These are phyloP conservation scores for Xerocomus alliaceus DNA, from an alignment of 1,284 basidiomycete genomes.

Conservation along the genomic window DNA sequence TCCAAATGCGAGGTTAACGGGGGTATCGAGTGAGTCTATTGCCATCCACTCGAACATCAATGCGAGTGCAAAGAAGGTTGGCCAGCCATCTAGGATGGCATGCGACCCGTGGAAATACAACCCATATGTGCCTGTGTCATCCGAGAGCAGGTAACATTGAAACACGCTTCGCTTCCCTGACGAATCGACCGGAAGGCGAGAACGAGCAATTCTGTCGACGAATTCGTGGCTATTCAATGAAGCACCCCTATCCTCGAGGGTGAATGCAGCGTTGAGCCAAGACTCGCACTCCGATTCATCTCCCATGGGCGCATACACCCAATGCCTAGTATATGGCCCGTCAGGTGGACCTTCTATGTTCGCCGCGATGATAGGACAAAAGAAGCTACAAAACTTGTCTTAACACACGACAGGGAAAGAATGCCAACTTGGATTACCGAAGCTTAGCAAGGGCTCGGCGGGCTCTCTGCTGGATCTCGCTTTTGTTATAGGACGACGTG, in stretches of 20 bases:
- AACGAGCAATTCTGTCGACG: not conserved
- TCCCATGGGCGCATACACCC: not conserved
- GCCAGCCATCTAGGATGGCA: conserved; percentile 1
- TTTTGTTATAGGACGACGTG: not conserved
- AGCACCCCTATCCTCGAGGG: not conserved
- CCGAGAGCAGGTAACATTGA: not conserved
- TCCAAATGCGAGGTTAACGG: not conserved
- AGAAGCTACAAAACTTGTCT: not conserved
- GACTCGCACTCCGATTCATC: not conserved
- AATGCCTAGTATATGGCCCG: not conserved
- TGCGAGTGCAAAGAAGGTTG: not conserved
- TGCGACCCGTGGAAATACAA: conserved; percentile 6
- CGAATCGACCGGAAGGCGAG: not conserved
- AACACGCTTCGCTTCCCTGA: not conserved
- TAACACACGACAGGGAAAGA: not conserved
- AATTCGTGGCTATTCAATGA: conserved; percentile 2
- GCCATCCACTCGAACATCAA: conserved; percentile 5
- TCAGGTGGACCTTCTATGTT: not conserved
- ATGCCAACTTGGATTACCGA: not conserved
- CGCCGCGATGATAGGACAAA: conserved; percentile 3
- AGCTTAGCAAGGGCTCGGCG: conserved; percentile 1
- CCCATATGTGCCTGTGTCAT: not conserved
- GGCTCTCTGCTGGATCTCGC: not conserved
- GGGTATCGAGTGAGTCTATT: not conserved
- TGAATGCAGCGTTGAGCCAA: not conserved